Base-by-base conservation (phyloP, 2,329 filamentous ascomycete genomes). In the Penicillium oxalicum region DNA sequence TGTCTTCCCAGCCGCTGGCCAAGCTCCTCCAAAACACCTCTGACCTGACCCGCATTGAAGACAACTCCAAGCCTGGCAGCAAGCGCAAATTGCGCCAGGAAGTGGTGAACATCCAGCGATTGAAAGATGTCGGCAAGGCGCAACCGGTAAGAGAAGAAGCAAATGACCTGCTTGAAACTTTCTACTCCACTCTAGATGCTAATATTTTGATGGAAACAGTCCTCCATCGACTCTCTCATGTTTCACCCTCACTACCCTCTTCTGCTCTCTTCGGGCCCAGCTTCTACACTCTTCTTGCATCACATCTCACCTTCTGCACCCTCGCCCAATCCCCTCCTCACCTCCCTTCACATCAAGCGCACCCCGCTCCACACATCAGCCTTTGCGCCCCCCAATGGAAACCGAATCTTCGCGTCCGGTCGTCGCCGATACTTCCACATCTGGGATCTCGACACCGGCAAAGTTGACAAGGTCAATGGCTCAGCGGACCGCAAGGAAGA, bases 171-270 rank as follows among this genome's bases (percentile, higher is more conserved):
- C 18, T 18, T 18, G 18, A 18, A 18, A 18, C 18, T 18, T 18
- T 18, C 18, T 18, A 18, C 18, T 2, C 18, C 18, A 18, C 18
- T 18, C 18, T 18, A 27, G 3, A 32, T 35, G 11, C 44, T 45
- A 47, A 50, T 35, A 13, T 9, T 28, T 40, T 44, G 35, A 24
- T 4, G 8, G 7, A 26, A 44, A 44, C 48, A 75, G 69, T 87
- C 87, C 13, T 80, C 88, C 9, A 84, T 97, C 57, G 86, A 84
- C 36, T 89, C 86, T 37, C 80, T 98, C 33, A 84, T 84, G 8
- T 96, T 97, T 77, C 93, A 98, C 70, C 90, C 91, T 28, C 77
- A 83, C 57, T 86, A 90, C 64, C 89, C 93, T 4, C 83, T 98
- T 12, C 81, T 98, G 27, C 81, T 97, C 50, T 95, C 93, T 25